phyloP scores from a whole-genome alignment of 306 rosid genomes.

The Pterocarpus macrocarpus region DNA sequence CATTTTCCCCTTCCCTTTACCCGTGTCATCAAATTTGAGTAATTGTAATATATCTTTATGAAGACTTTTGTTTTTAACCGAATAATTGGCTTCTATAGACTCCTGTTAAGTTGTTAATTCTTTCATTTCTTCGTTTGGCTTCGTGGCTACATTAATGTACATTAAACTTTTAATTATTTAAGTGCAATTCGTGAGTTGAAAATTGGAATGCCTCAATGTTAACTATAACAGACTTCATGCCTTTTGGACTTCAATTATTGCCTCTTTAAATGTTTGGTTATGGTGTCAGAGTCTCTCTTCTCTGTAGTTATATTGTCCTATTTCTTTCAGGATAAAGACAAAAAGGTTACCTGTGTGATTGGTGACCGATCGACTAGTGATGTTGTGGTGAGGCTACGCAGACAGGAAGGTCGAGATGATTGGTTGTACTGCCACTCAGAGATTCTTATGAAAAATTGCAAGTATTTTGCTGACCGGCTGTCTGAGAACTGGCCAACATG shows the following conservation, averaged over 20 bases:
- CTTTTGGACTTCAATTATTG: neutral
- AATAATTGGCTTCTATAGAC: neutral
- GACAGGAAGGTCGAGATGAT: slow-evolving; percentile 84
- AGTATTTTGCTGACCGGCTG: slow-evolving; percentile 83
- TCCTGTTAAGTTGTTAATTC: slow-evolving; percentile 1
- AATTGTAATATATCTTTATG: neutral
- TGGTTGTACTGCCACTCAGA: slow-evolving; percentile 87
- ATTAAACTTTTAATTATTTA: neutral
- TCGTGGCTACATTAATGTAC: neutral
- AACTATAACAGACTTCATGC: neutral
- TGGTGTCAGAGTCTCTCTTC: neutral
- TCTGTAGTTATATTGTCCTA: slow-evolving; percentile 26
- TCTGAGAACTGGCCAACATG: slow-evolving; percentile 97
- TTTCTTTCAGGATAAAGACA: slow-evolving; percentile 67
- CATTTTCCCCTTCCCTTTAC: neutral
- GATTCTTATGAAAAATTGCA: slow-evolving; percentile 65
- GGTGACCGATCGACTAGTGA: slow-evolving; percentile 87
- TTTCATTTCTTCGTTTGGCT: neutral
- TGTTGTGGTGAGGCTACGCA: slow-evolving; percentile 94
- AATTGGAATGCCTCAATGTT: slow-evolving; percentile 2
- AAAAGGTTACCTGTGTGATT: slow-evolving; percentile 51
- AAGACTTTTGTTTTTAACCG: neutral
- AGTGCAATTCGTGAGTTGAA: neutral
- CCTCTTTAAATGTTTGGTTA: slow-evolving; percentile 4
- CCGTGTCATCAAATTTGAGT: neutral